These are phyloP conservation scores for Hypoxylon sp. DNA, from an alignment of 2,329 filamentous ascomycete species.

Conservation along the genomic window DNA sequence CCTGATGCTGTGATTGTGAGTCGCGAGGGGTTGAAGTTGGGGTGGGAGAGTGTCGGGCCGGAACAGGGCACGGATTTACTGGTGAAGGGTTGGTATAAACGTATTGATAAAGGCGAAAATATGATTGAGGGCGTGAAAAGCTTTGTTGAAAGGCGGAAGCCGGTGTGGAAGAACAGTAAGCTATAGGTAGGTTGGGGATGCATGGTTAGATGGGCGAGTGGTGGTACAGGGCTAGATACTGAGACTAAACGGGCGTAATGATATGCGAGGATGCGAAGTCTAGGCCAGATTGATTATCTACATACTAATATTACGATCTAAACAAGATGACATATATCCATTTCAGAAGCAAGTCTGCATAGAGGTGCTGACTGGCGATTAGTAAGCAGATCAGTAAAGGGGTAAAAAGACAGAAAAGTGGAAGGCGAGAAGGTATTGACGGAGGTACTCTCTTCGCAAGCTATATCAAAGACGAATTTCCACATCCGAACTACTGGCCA, in stretches of 20 bases:
- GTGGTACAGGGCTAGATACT: background rate
- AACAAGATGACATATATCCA: background rate
- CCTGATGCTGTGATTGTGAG: conserved; percentile 83
- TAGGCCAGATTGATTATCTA: background rate
- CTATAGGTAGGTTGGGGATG: conserved; percentile 57
- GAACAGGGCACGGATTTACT: conserved; percentile 72
- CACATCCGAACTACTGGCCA: no score
- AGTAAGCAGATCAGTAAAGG: background rate
- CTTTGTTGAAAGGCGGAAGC: conserved; percentile 81
- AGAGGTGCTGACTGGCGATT: background rate
- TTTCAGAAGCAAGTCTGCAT: background rate
- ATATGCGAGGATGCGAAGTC: background rate
- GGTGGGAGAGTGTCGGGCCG: conserved; percentile 77
- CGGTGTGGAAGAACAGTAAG: conserved; percentile 75
- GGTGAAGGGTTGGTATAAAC: conserved; percentile 68
- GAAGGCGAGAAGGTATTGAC: background rate
- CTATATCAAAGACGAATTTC: background rate
- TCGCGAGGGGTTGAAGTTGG: conserved; percentile 77
- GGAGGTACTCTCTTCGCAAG: background rate
- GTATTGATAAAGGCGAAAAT: conserved; percentile 76
- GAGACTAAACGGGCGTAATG: background rate
- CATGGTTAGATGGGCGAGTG: background rate
- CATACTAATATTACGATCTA: background rate
- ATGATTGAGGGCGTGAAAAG: conserved; percentile 79
- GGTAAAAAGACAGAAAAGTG: background rate